A percentile compares a stretch with the other conserved stretches of the same genome.
Evolutionary conservation across 495 filamentous ascomycete species (phyloP).

Genomic region (Annulohypoxylon maeteangense): DNA sequence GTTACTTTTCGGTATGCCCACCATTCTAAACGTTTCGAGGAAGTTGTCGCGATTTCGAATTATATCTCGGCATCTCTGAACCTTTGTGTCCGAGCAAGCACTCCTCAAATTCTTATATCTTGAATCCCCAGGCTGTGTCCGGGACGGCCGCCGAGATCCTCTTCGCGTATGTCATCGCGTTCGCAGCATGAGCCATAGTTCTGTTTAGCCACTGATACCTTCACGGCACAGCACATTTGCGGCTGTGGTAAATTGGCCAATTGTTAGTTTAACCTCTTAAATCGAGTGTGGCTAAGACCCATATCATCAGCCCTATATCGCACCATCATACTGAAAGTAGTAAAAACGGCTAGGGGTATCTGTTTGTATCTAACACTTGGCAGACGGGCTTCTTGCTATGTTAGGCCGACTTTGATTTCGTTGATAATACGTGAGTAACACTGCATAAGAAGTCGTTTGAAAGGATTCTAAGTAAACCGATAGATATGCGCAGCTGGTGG

Average conservation of each 20-base stretch:
- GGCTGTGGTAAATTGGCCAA: not conserved
- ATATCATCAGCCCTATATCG: constrained; percentile 24
- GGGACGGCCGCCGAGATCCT: constrained; percentile 1
- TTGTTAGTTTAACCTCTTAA: constrained; percentile 11
- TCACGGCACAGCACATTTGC: not conserved
- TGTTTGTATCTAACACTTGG: too few relatives aligned
- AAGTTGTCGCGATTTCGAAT: not conserved
- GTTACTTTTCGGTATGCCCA: constrained; percentile 33
- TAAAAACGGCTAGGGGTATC: not conserved
- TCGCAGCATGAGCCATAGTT: constrained; percentile 28
- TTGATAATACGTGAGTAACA: not conserved
- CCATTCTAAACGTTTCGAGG: constrained; percentile 27
- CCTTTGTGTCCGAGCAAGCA: not conserved
- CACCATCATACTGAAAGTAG: constrained; percentile 16
- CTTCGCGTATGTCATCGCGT: not conserved
- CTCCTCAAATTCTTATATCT: constrained; percentile 15
- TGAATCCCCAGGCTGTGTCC: not conserved
- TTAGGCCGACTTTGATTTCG: too few relatives aligned
- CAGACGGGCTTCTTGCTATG: too few relatives aligned
- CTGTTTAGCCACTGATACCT: not conserved
- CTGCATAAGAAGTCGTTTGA: not conserved
- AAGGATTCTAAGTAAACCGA: not conserved
- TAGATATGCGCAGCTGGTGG: not conserved
- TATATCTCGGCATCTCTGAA: not conserved
- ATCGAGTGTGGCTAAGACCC: not conserved